Base-by-base conservation (phyloP, 228 moss, liverwort and hornwort genomes). In the Sphagnum fallax region DNA sequence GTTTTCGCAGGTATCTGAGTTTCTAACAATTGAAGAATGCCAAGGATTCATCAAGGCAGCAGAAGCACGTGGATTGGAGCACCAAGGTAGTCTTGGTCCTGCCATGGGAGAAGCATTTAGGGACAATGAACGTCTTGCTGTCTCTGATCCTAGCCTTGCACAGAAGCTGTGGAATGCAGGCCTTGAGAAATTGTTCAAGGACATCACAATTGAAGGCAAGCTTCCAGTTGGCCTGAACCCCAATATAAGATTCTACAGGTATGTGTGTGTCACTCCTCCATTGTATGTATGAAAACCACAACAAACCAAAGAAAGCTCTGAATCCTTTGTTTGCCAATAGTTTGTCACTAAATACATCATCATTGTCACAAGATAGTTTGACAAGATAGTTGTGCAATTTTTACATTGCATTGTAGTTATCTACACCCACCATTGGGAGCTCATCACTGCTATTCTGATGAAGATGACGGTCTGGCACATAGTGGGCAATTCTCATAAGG, bases 91-190 rank as follows among this genome's bases (percentile, higher is more conserved):
- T 62, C 70, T 84, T 50, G 92, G 95, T 5, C 87, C 89, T n/a
- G 84, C 81, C 8, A 90, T 78, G 74, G 92, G 90, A 48, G 95
- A 95, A 78, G 95, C 95, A 7, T 92, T 87, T 62, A 79, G 95
- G 59, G 90, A 95, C 64, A 92, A 92, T 74, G 89, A 84, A 48
- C 89, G 92, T 10, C 65, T 86, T 53, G 78, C 78, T 49, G 86
- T 90, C 11, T 69, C 80, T n/a, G 88, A 69, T 61, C 74, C 74
- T 16, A 76, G 68, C 0, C 71, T 95, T 12, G 92, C 92, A 76
- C 72, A 79, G n/a, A 76, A 52, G 64, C 72, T 92, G 0, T 95
- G 92, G 95, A 79, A 83, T 67, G 79, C 87, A 61, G 89, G 95
- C 53, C 79, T 95, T 60, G 72, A 69, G 8, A 67, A 64, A 50